Evolutionary conservation across 116 monocot species (phyloP).

Genomic region (Dioscorea cayenensis): DNA sequence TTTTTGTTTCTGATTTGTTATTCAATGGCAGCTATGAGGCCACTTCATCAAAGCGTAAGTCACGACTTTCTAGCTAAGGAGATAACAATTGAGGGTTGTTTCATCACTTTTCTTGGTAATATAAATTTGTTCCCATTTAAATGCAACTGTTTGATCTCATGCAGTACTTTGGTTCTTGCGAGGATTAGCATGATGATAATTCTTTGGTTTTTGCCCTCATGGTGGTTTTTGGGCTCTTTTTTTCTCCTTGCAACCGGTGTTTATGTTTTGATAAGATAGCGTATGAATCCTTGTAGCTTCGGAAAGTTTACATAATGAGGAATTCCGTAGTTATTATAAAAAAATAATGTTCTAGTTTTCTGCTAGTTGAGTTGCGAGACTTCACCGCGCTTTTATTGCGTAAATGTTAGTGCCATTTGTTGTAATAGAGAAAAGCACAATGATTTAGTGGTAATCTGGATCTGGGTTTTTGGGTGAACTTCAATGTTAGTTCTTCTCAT

Average conservation of each 20-base stretch:
- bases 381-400: not conserved
- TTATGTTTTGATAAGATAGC: constrained; percentile 22
- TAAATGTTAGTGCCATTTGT: no score
- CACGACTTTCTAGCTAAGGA: constrained; percentile 72
- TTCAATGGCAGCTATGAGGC: constrained; percentile 77
- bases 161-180: no score
- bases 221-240: constrained; percentile 42
- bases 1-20: not conserved
- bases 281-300: not conserved
- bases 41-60: constrained; percentile 57
- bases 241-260: constrained; percentile 33
- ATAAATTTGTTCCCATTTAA: not conserved
- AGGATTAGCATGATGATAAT: not conserved
- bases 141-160: not conserved
- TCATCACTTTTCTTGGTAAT: constrained; percentile 88
- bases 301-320: not conserved
- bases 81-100: constrained; percentile 39
- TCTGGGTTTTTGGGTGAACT: no score
- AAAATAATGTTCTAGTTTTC: not conserved
- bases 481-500: no score
- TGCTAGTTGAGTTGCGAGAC: not conserved
- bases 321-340: not conserved
- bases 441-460: no score
- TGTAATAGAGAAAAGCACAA: no score
- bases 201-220: constrained; percentile 1